Conservation (phyloP, 345 rosid species). For the Raphanus sativus region DNA sequence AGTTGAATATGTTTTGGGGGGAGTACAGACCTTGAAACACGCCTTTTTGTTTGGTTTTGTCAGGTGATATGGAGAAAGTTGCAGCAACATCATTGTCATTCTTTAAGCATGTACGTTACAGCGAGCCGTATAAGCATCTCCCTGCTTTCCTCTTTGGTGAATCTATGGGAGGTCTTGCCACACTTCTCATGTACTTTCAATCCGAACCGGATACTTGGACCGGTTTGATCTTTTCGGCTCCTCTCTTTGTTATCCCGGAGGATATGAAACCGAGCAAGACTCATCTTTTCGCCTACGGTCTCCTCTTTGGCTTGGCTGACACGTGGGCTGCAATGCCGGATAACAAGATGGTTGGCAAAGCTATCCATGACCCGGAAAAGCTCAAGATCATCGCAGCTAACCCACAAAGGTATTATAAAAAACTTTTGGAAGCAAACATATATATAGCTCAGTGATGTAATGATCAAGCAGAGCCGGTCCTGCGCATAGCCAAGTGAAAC, state of each 20-base stretch:
- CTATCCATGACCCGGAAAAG: slow-evolving; percentile 78
- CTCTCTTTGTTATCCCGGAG: slow-evolving; percentile 87
- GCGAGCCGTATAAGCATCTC: slow-evolving; percentile 68
- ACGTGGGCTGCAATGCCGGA: slow-evolving; percentile 96
- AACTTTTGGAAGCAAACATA: slow-evolving; percentile 26
- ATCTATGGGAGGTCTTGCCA: slow-evolving; percentile 86
- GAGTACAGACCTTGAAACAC: not conserved
- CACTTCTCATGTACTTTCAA: slow-evolving; percentile 91
- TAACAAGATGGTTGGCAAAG: slow-evolving; percentile 81
- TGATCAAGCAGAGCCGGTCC: not conserved
- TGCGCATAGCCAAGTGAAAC: not conserved
- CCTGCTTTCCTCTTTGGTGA: slow-evolving; percentile 91
- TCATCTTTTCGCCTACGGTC: slow-evolving; percentile 66
- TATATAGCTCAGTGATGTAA: not conserved
- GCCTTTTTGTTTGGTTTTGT: not conserved
- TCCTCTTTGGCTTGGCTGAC: slow-evolving; percentile 86
- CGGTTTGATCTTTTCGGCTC: slow-evolving; percentile 93
- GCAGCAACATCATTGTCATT: slow-evolving; percentile 80
- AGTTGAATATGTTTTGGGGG: slow-evolving; percentile 1
- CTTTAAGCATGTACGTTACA: slow-evolving; percentile 72
- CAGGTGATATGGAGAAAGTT: slow-evolving; percentile 87
- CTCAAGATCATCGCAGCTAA: slow-evolving; percentile 82
- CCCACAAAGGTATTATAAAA: slow-evolving; percentile 65
- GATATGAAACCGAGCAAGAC: slow-evolving; percentile 82
- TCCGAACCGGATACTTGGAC: slow-evolving; percentile 79